These are phyloP conservation scores for Wickerhamiella kazuoi DNA, from an alignment of 805 yeast species.

Conservation along the genomic window DNA sequence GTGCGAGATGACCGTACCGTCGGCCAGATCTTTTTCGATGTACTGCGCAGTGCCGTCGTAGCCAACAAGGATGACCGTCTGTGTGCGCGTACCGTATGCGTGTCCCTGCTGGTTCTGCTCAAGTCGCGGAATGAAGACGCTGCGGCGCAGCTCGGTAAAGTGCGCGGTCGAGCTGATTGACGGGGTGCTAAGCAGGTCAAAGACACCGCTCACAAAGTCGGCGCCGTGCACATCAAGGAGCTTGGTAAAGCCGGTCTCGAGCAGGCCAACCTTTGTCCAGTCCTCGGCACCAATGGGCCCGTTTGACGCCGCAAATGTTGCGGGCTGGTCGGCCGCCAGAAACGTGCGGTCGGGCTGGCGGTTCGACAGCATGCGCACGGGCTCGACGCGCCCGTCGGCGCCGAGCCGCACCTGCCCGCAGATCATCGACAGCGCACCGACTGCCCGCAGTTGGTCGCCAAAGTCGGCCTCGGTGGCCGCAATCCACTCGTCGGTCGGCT, in stretches of 20 bases:
- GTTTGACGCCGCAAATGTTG: conserved; percentile 46
- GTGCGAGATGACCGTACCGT: not conserved
- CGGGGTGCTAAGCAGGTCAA: conserved; percentile 36
- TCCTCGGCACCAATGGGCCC: conserved; percentile 39
- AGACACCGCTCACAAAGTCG: conserved; percentile 32
- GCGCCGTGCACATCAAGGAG: conserved; percentile 3
- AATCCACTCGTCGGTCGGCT: conserved; percentile 31
- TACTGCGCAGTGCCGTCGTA: conserved; percentile 35
- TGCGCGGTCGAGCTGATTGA: conserved; percentile 18
- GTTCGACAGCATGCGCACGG: conserved; percentile 8
- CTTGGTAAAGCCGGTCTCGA: conserved; percentile 27
- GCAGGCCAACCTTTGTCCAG: conserved; percentile 58
- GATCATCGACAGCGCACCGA: conserved; percentile 19
- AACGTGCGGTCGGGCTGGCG: conserved; percentile 1
- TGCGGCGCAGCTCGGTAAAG: conserved; percentile 31
- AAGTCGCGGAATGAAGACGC: conserved; percentile 61
- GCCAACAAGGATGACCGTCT: conserved; percentile 52
- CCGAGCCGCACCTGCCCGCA: conserved; percentile 8
- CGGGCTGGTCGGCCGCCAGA: conserved; percentile 9
- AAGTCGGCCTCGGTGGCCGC: conserved; percentile 13
- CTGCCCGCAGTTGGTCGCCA: conserved; percentile 6
- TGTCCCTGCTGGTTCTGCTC: conserved; percentile 18
- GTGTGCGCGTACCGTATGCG: conserved; percentile 74
- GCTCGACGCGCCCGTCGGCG: not conserved
- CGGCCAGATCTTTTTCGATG: conserved; percentile 35